Evolutionary conservation across 108 stramenopile genomes (phyloP).

Genomic region (Halocafeteria seosinensis): DNA sequence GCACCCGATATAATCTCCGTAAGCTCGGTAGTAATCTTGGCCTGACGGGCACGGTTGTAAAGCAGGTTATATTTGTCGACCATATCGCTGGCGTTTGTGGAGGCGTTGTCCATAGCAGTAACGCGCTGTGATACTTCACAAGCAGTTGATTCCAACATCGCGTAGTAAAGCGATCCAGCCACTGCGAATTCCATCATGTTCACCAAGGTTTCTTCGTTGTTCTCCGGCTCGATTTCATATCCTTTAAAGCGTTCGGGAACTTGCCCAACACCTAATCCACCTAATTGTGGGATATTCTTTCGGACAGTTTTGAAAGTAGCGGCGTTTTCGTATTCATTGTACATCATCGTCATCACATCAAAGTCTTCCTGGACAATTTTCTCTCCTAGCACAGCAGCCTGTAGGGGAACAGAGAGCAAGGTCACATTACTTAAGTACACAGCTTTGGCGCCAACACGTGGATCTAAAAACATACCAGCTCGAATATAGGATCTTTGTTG

Average conservation of each 20-base stretch:
- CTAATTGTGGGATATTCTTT: slow-evolving; percentile 13
- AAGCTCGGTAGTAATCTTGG: slow-evolving; percentile 99
- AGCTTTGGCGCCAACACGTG: slow-evolving; percentile 26
- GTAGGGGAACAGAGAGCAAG: too few species aligned
- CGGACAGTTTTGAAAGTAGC: slow-evolving; percentile 18
- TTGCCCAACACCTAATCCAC: background rate
- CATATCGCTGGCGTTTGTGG: slow-evolving; percentile 94
- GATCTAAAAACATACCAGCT: too few species aligned
- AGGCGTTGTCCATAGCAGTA: slow-evolving; percentile 99
- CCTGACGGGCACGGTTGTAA: slow-evolving; percentile 99
- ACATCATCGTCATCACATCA: slow-evolving; percentile 22
- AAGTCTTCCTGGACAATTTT: slow-evolving; percentile 35
- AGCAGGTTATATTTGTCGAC: slow-evolving; percentile 82
- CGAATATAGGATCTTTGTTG: slow-evolving; percentile 32
- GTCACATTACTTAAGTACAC: too few species aligned
- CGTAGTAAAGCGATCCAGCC: slow-evolving; percentile 72
- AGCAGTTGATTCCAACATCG: slow-evolving; percentile 84
- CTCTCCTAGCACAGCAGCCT: slow-evolving; percentile 59
- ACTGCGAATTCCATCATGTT: slow-evolving; percentile 84
- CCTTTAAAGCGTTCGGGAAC: slow-evolving; percentile 46
- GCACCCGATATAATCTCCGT: slow-evolving; percentile 99
- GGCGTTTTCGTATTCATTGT: slow-evolving; percentile 29
- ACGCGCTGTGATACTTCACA: slow-evolving; percentile 95
- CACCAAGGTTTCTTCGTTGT: slow-evolving; percentile 66
- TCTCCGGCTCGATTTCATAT: slow-evolving; percentile 89